Evolutionary conservation across 179 eudicot species (phyloP), one percentile per base, ranked within the genome.

Genomic region (Corrigiola litoralis): DNA sequence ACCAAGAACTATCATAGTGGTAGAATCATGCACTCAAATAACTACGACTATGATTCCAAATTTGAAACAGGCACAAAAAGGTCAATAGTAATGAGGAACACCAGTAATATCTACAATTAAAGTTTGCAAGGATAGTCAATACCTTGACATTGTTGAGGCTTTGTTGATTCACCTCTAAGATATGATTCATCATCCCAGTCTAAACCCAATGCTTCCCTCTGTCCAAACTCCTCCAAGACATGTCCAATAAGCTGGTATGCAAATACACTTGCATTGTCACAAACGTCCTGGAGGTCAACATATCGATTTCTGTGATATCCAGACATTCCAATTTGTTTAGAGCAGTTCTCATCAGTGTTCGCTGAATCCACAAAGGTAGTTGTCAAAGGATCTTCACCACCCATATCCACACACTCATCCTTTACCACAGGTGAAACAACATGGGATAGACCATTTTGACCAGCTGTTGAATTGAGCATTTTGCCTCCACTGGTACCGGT

Each of bases 211-310:
- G 71, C 73, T 48, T 79, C 86, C 23, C 46, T 51, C 61, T 73
- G 55, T 34, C 85, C 91, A 68, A 85, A 79, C 46, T 65, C 73
- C 29, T 77, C 65, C 77, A 89, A 55, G 50, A 80, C 34, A 32
- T 52, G 53, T 42, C 96, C 96, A 67, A 85, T 68, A 50, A 85
- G 75, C 71, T 66, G 75, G 74, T 80, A 89, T 4, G 84, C 81
- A 47, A 77, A 75, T 67, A 85, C 51, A 76, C 95, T 89, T 66
- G 91, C 75, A 37, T 74, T 76, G 73, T 89, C 97, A 76, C 89
- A 77, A 55, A 85, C 85, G 70, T 85, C 80, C 67, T 92, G 97
- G 57, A 89, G 48, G 24, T 77, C 69, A 45, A 87, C 73, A 62
- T 89, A 92, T 44, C 62, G 61, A 65, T 83, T 91, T 68, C 69